phyloP scores from a whole-genome alignment of 2,329 filamentous ascomycete species.

The Colletotrichum paranaense region DNA sequence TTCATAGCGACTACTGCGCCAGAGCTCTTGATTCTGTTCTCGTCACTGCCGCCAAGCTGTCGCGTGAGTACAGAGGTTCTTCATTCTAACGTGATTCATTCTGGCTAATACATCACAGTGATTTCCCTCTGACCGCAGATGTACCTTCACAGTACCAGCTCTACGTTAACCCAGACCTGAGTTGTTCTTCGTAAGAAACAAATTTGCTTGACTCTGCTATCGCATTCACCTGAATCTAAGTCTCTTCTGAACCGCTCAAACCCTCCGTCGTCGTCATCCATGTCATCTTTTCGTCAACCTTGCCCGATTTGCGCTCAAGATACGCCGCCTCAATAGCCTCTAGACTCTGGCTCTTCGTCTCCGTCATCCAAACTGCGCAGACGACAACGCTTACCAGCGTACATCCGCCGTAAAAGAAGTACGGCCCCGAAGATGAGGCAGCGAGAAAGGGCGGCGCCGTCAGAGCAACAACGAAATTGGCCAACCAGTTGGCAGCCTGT shows the following conservation, averaged over 20 bases:
- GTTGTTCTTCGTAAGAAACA: too few relatives aligned
- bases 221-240: too few relatives aligned
- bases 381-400: slow-evolving; percentile 49
- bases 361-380: slow-evolving; percentile 52
- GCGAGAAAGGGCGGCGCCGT: slow-evolving; percentile 54
- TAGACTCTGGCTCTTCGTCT: slow-evolving; percentile 53
- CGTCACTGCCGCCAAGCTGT: background rate
- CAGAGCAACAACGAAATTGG: slow-evolving; percentile 58
- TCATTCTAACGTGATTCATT: background rate
- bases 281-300: too few relatives aligned
- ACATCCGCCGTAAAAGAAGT: slow-evolving; percentile 57
- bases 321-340: slow-evolving; percentile 46
- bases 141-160: too few relatives aligned
- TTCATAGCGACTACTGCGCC: background rate
- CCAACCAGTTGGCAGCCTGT: slow-evolving; percentile 63
- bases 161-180: too few relatives aligned
- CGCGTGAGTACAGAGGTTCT: background rate
- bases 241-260: too few relatives aligned
- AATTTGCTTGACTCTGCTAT: too few relatives aligned
- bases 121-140: background rate
- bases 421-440: slow-evolving; percentile 52
- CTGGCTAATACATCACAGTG: background rate
- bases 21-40: background rate
- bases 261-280: too few relatives aligned
- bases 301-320: background rate